phyloP scores from a whole-genome alignment of 345 rosid species.

The Rhodomyrtus tomentosa region DNA sequence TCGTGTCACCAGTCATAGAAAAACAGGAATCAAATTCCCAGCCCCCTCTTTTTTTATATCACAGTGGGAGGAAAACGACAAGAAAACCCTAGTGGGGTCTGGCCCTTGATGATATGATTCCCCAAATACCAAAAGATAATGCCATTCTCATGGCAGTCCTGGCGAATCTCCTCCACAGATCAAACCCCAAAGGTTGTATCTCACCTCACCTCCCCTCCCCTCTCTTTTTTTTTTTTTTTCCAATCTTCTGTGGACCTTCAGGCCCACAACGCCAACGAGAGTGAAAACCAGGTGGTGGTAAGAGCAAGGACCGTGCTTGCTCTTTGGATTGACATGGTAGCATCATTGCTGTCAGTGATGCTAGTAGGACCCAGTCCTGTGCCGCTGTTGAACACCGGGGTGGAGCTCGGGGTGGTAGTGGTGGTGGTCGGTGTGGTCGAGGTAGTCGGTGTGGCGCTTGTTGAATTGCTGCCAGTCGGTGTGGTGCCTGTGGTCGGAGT shows the following conservation, averaged over 20 bases:
- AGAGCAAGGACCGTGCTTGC: constrained; percentile 5
- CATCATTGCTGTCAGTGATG: constrained; percentile 5
- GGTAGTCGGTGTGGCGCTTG: constrained; percentile 10
- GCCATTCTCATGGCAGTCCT: background rate
- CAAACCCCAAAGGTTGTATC: constrained; percentile 1
- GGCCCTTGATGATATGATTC: constrained; percentile 3
- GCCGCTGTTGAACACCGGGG: constrained; percentile 9
- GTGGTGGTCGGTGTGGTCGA: constrained; percentile 5
- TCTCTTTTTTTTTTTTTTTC: background rate
- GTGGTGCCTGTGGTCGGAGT: background rate
- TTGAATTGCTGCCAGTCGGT: background rate
- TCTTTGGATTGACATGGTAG: background rate
- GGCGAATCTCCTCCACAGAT: constrained; percentile 33
- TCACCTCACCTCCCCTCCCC: background rate
- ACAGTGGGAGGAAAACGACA: background rate
- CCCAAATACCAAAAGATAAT: background rate
- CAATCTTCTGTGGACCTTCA: background rate
- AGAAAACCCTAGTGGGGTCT: constrained; percentile 8
- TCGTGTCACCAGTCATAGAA: constrained; percentile 4
- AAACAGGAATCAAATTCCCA: constrained; percentile 33
- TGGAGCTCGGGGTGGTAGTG: constrained; percentile 5
- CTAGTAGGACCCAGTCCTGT: constrained; percentile 14
- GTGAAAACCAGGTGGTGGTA: constrained; percentile 4
- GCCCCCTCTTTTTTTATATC: background rate
- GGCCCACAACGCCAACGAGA: constrained; percentile 7